These are phyloP conservation scores for Globisporangium heterothallicum DNA, from an alignment of 352 stramenopile genomes.

Conservation along the genomic window DNA sequence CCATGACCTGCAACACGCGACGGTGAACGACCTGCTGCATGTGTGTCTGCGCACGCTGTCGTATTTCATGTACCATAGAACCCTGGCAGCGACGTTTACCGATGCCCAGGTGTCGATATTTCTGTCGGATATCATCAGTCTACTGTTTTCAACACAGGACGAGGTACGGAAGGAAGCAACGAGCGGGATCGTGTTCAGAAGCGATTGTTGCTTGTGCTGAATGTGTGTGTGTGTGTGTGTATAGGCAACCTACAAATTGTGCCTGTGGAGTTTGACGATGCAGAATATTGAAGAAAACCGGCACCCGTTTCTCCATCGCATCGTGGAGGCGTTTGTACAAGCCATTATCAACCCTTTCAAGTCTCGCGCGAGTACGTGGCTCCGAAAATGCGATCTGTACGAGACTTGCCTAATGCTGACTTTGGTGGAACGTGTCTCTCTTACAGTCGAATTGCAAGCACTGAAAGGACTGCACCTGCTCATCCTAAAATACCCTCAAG, in stretches of 20 bases:
- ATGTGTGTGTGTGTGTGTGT: conserved; percentile 2
- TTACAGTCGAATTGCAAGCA: conserved; percentile 43
- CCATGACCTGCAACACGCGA: conserved; percentile 39
- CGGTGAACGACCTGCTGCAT: conserved; percentile 31
- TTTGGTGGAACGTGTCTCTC: neutral
- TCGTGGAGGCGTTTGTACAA: conserved; percentile 57
- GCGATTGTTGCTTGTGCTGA: neutral
- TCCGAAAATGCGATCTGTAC: neutral
- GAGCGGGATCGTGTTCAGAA: neutral
- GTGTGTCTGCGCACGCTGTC: conserved; percentile 52
- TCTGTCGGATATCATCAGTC: conserved; percentile 39
- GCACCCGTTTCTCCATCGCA: conserved; percentile 42
- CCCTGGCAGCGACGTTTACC: conserved; percentile 30
- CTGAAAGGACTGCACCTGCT: conserved; percentile 54
- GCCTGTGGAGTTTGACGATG: conserved; percentile 59
- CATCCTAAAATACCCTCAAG: conserved; percentile 42
- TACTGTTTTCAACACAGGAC: conserved; percentile 50
- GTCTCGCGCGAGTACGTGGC: conserved; percentile 48
- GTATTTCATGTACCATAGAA: conserved; percentile 58
- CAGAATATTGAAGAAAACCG: conserved; percentile 47
- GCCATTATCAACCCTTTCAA: conserved; percentile 71
- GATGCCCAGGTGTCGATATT: conserved; percentile 34
- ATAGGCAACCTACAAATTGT: conserved; percentile 57
- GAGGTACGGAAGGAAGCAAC: conserved; percentile 18
- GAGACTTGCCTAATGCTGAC: neutral